Evolutionary conservation across 306 rosid genomes (phyloP).

Genomic region (Dryas octopetala): DNA sequence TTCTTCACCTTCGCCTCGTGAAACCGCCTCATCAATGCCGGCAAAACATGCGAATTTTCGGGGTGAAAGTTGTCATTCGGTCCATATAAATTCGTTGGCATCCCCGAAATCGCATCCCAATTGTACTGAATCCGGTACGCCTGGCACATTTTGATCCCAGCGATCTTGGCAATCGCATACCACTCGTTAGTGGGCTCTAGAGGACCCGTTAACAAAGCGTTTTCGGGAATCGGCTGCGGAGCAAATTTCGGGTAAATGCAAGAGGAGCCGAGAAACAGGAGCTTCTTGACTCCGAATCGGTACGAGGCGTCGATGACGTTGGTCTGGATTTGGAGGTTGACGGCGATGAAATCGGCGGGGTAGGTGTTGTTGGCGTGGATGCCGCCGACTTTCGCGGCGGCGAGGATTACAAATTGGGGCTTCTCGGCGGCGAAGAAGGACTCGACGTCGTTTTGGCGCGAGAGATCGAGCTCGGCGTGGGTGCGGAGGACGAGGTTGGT

Average conservation of each 20-base stretch:
- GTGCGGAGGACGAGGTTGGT: slow-evolving; percentile 61
- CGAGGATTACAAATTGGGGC: slow-evolving; percentile 75
- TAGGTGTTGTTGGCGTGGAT: slow-evolving; percentile 94
- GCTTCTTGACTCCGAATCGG: slow-evolving; percentile 67
- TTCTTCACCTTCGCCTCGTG: slow-evolving; percentile 82
- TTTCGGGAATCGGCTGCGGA: slow-evolving; percentile 88
- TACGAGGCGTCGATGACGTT: slow-evolving; percentile 78
- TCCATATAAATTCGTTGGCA: slow-evolving; percentile 94
- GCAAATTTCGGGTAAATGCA: slow-evolving; percentile 96
- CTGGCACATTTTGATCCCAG: slow-evolving; percentile 96
- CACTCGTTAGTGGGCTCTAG: slow-evolving; percentile 97
- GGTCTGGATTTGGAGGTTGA: slow-evolving; percentile 93
- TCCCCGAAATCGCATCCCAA: slow-evolving; percentile 94
- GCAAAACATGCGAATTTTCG: slow-evolving; percentile 87
- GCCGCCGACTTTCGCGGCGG: slow-evolving; percentile 99
- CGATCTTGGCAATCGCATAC: slow-evolving; percentile 94
- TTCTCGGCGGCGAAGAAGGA: slow-evolving; percentile 73
- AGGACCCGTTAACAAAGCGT: slow-evolving; percentile 75
- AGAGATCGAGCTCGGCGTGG: slow-evolving; percentile 82
- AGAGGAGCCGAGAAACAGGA: slow-evolving; percentile 84
- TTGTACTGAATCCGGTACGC: slow-evolving; percentile 78
- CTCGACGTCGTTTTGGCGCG: slow-evolving; percentile 80
- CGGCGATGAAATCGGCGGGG: slow-evolving; percentile 83
- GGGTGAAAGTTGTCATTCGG: slow-evolving; percentile 86
- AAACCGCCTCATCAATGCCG: slow-evolving; percentile 89